These are phyloP conservation scores for Acer yangbiense DNA, from an alignment of 345 rosid species.

Conservation along the genomic window DNA sequence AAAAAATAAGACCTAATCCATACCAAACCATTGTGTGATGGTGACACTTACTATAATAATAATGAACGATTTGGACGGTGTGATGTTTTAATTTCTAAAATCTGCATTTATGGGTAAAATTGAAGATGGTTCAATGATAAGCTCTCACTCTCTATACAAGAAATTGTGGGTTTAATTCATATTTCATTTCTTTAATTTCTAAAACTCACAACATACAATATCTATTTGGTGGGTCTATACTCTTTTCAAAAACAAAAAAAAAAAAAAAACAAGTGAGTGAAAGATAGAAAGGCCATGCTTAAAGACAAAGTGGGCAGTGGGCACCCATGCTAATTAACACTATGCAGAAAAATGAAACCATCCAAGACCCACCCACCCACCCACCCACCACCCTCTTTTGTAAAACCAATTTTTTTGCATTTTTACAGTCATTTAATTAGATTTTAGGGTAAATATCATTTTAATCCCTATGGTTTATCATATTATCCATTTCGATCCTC, in stretches of 20 bases:
- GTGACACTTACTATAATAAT: too few species aligned
- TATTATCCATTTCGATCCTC: too few species aligned
- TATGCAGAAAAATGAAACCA: slow-evolving; percentile 31
- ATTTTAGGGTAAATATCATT: too few species aligned
- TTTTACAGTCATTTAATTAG: neutral
- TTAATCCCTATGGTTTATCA: too few species aligned
- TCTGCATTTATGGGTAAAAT: neutral
- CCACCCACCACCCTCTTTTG: slow-evolving; percentile 31
- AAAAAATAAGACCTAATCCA: neutral
- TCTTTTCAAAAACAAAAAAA: too few species aligned
- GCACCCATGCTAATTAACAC: slow-evolving; percentile 17
- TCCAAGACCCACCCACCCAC: slow-evolving; percentile 24
- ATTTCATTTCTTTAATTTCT: too few species aligned
- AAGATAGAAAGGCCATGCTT: neutral
- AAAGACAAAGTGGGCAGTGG: slow-evolving; percentile 20
- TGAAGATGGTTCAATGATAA: too few species aligned
- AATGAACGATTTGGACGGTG: too few species aligned
- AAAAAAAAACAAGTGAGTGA: neutral
- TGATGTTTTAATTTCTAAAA: neutral
- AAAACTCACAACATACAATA: too few species aligned
- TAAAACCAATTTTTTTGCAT: neutral
- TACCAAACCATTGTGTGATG: neutral
- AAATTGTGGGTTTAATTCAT: too few species aligned
- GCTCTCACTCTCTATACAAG: too few species aligned
- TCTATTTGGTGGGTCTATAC: too few species aligned